Percentiles rank a stretch among this genome's conserved stretches.
phyloP scores from a whole-genome alignment of 1,284 basidiomycete genomes.

The Pascua sp. region DNA sequence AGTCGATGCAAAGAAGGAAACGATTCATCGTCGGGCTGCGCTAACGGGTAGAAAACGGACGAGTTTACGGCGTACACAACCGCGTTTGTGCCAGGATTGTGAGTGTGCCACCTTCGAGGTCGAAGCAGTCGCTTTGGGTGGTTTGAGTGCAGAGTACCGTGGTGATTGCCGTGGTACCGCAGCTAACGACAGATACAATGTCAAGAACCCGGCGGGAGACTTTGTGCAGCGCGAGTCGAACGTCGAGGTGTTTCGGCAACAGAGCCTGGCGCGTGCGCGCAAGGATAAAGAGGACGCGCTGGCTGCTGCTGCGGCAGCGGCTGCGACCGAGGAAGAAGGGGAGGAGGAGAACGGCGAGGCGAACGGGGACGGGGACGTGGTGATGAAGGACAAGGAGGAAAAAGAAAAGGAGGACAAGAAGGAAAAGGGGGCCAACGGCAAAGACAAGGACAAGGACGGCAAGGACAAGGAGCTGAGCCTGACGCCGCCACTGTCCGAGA shows the following conservation, averaged over 20 bases:
- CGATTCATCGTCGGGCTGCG: too few species aligned
- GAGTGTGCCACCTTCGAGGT: slow-evolving; percentile 1
- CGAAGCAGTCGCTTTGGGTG: too few species aligned
- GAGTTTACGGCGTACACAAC: slow-evolving; percentile 33
- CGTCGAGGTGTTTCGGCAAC: slow-evolving; percentile 37
- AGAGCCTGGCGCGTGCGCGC: slow-evolving; percentile 26
- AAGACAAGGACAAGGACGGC: background rate
- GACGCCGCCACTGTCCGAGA: slow-evolving; percentile 35
- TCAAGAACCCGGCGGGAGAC: slow-evolving; percentile 46
- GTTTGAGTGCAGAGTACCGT: too few species aligned
- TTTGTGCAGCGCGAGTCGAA: slow-evolving; percentile 38
- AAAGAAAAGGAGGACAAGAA: slow-evolving; percentile 10
- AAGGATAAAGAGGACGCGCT: slow-evolving; percentile 25
- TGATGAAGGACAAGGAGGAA: slow-evolving; percentile 14
- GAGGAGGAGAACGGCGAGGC: background rate
- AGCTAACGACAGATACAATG: slow-evolving; percentile 28
- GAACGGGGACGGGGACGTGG: too few species aligned
- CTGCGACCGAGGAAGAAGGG: slow-evolving; percentile 10
- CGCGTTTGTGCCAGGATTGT: slow-evolving; percentile 39
- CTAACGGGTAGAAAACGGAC: slow-evolving; percentile 20
- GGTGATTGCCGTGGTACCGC: background rate
- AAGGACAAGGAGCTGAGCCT: slow-evolving; percentile 2
- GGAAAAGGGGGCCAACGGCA: background rate
- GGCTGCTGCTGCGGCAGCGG: slow-evolving; percentile 7
- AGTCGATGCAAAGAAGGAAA: too few species aligned